Evolutionary conservation across 164 flowering plant genomes (phyloP), one percentile per base, ranked within the genome.

Genomic region (Berberis vulgaris): DNA sequence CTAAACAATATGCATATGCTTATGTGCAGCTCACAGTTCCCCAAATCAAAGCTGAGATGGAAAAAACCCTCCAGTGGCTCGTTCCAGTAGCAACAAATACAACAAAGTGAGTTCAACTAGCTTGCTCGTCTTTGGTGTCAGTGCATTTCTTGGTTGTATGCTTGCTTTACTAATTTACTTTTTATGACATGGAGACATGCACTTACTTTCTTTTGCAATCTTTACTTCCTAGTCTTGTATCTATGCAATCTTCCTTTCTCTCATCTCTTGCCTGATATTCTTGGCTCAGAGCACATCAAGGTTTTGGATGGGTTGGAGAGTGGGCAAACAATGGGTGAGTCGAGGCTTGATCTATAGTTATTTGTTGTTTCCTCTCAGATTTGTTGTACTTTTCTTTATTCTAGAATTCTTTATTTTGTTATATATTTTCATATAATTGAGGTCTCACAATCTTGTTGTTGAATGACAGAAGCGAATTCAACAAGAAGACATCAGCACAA

Each of bases 301-400:
- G 90, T 39, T 88, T 86, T 73, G 96, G 96, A 26, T 85, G 92
- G 89, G 87, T 86, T 67, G 92, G 96, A 74, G 92, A 86, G 63
- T 86, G 96, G 92, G 96, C 96, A 43, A 85, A 81, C 64, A 65
- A 80, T 45, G 74, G 92, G 96, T 86, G 1, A 79, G 89, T 76
- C 43, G 43, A 59, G 26, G 7, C 57, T 60, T 54, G 39, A 26
- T 26, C 26, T 26, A 26, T 26, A 26, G 26, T 26, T 26, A 26
- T 26, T 26, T 26, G 26, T 26, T 26, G 26, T 26, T 26, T 26
- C 26, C 26, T 26, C 26, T 26, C 26, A 26, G 26, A 26, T 26
- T 26, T 26, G 26, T 26, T 26, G 26, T 26, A 26, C 26, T 26
- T 26, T 26, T 26, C 26, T 26, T 26, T 26, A 26, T 26, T 26